phyloP scores from a whole-genome alignment of 306 rosid species.

The Rosa multiflora region DNA sequence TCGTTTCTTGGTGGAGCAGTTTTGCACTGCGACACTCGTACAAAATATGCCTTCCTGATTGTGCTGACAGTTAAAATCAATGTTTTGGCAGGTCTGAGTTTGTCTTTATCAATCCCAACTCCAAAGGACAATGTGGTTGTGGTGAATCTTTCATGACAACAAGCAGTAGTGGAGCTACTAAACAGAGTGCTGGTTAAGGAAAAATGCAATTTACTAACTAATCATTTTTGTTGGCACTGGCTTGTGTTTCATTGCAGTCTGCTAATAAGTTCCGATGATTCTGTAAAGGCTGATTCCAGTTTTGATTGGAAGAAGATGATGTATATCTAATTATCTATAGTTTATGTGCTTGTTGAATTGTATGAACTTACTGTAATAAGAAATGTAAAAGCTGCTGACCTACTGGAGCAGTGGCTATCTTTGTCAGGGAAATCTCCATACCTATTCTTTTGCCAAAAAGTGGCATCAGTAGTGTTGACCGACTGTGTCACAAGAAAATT shows the following conservation, averaged over 20 bases:
- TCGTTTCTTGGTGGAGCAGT: background rate
- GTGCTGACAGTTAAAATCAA: background rate
- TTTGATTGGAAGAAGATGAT: constrained; percentile 15
- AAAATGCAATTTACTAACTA: constrained; percentile 2
- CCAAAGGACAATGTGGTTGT: constrained; percentile 96
- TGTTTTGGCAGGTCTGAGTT: constrained; percentile 69
- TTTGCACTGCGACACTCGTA: background rate
- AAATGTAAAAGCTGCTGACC: background rate
- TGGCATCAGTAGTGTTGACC: too few relatives aligned
- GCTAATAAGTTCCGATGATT: constrained; percentile 18
- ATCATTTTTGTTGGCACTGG: constrained; percentile 18
- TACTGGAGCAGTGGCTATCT: too few relatives aligned
- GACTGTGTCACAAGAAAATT: too few relatives aligned
- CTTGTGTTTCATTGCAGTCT: background rate
- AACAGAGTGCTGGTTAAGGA: constrained; percentile 40
- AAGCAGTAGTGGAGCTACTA: constrained; percentile 40
- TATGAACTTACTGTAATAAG: background rate
- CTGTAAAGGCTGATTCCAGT: constrained; percentile 25
- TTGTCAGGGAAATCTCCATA: too few relatives aligned
- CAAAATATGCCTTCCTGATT: background rate
- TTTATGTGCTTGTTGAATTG: background rate
- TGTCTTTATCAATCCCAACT: constrained; percentile 83
- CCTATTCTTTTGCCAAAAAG: too few relatives aligned
- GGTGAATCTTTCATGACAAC: constrained; percentile 91
- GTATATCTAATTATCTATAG: constrained; percentile 3